Evolutionary conservation across 108 stramenopile species (phyloP), one percentile per base, ranked within the genome.

Genomic region (Pseudonitzschia delicatissima): DNA sequence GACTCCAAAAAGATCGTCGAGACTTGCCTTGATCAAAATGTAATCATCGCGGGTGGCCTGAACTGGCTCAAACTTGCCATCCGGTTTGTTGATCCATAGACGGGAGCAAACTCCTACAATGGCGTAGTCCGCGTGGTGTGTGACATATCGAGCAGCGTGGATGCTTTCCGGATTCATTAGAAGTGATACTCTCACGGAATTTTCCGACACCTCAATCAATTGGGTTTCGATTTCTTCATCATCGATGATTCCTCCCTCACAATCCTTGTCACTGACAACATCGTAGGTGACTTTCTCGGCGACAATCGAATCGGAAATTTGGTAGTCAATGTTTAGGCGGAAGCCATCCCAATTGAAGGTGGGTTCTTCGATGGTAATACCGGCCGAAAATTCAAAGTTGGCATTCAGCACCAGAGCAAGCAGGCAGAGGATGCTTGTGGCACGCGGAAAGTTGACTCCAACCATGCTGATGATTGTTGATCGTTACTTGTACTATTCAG

Each of bases 81-180:
- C 31, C 5, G 55, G 29, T 18, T 57, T 21, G 3, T 21, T 32
- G 21, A 42, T 40, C 60, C 37, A 61, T 18, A 61, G 5, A 26
- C 60, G 36, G 18, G 60, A 12, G 23, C 60, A 61, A 61, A 61
- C 7, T 17, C 34, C 39, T 7, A 61, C 18, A 11, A 28, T 18
- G 25, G 60, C 60, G 34, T 13, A 42, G 25, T 42, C 60, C 36
- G 17, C 39, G n/a, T 61, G 4, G 21, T 40, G 23, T 6, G 39
- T 21, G 37, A 61, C 60, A n/a, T 61, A 61, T 0, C 39, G 39
- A 42, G 60, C 60, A 25, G 23, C 23, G 39, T 40, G 26, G 20
- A 61, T 58, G 2, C 40, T 61, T 42, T 61, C 8, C 9, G 60
- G 60, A n/a, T 40, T 61, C 20, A 61, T 5, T 5, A 61, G 39